phyloP scores from a whole-genome alignment of 768 basidiomycete genomes.

The Leccinum subgranulosum region DNA sequence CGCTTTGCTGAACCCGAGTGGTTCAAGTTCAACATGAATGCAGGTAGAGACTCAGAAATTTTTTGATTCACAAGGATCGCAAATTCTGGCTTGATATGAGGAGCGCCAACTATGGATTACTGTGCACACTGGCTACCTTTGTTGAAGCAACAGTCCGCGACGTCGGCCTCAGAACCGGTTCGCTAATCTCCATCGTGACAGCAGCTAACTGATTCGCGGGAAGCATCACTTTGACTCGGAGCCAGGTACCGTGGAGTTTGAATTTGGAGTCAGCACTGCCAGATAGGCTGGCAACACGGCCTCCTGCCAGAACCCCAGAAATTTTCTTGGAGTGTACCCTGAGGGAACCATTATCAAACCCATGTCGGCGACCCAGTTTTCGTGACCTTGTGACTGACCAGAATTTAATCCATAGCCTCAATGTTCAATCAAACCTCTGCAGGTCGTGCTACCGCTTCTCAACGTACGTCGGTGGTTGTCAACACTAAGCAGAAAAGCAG shows the following conservation, averaged over 20 bases:
- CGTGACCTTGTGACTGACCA: neutral
- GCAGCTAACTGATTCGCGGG: neutral
- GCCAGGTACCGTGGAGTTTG: neutral
- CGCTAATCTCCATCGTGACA: neutral
- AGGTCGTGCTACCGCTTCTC: neutral
- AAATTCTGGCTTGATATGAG: neutral
- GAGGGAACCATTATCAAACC: neutral
- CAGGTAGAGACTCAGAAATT: neutral
- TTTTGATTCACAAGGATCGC: neutral
- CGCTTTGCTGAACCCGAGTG: neutral
- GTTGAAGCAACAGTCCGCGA: neutral
- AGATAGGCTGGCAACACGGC: neutral
- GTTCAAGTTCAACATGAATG: neutral
- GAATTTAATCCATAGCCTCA: neutral
- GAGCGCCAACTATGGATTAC: neutral
- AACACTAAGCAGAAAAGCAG: neutral
- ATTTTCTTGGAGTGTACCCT: neutral
- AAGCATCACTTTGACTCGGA: neutral
- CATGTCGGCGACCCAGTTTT: neutral
- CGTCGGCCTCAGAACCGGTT: too few relatives aligned
- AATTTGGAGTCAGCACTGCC: neutral
- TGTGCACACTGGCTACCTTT: neutral
- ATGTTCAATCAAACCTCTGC: neutral
- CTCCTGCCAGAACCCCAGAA: neutral
- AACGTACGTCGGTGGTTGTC: neutral